Base-by-base conservation (phyloP, 345 rosid species). In the Schrenkiella parvula region DNA sequence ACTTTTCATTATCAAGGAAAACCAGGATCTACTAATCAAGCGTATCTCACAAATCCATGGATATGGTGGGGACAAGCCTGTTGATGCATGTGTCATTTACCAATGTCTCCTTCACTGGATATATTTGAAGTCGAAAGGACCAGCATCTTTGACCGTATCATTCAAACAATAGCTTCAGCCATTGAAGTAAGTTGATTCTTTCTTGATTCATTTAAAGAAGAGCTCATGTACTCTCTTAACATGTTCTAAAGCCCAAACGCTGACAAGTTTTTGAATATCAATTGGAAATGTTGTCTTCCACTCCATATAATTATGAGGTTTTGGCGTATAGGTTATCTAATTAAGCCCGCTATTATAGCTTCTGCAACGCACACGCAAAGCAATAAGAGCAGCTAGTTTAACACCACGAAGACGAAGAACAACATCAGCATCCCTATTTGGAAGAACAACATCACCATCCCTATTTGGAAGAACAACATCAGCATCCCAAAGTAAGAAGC, bases 391-490 rank as follows among this genome's bases (percentile, higher is more conserved):
- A 61, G 99, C 98, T 59, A 95, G 89, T 83, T 80, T 92, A 79
- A 89, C 99, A 41, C 99, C 99, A 14, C 99, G 92, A 77, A 82
- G 99, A 52, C 87, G 99, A 65, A 86, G 99, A 80, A 82, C 96
- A 52, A 7, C 96, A 51, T 92, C 98, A 55, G 82, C 93, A 42
- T 89, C 99, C 65, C 89, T 95, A 47, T 92, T 95, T 78, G 97
- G 98, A 71, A 88, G 99, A 91, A n/a, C n/a, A 80, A 95, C 92
- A 98, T 88, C 99, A 75, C 93, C 93, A 42, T 89, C 99, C 65
- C 89, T 95, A 47, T 92, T 95, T 78, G 97, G 98, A 71, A 88
- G 99, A 91, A n/a, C n/a, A 80, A 95, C 92, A 98, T 88, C 99
- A 75, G 92, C 93, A 42, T 89, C 99, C 65, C 89, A n/a, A 87